Evolutionary conservation across 1,284 basidiomycete species (phyloP).

Genomic region (Termitomyces sp.): DNA sequence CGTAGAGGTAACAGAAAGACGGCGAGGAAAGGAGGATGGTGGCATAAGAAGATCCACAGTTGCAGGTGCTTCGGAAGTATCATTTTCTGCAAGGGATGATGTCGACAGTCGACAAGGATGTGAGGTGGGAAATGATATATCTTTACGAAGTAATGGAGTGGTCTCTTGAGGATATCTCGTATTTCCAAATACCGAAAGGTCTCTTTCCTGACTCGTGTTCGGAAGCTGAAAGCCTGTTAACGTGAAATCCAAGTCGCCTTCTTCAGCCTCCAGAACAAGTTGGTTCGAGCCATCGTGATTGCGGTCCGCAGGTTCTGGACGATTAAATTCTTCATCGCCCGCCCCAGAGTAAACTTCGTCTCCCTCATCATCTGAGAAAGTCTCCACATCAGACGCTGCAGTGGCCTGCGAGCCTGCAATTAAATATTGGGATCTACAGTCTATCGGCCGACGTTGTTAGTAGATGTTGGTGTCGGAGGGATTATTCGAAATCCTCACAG

Average conservation of each 20-base stretch:
- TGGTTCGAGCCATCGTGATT: conserved; percentile 16
- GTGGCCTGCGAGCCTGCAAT: conserved; percentile 54
- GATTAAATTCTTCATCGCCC: not conserved
- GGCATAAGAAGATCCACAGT: conserved; percentile 2
- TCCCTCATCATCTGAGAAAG: conserved; percentile 26
- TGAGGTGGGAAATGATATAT: conserved; percentile 27
- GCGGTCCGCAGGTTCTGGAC: conserved; percentile 6
- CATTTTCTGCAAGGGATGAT: conserved; percentile 6
- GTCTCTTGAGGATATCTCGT: conserved; percentile 22
- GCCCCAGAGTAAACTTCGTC: conserved; percentile 21
- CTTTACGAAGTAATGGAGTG: conserved; percentile 41
- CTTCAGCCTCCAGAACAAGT: conserved; percentile 32
- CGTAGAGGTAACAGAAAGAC: conserved; percentile 26
- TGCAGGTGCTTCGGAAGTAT: not conserved
- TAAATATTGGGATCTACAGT: conserved; percentile 48
- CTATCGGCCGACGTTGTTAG: conserved; percentile 6
- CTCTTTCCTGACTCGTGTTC: not conserved
- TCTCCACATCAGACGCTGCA: conserved; percentile 34
- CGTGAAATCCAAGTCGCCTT: conserved; percentile 15
- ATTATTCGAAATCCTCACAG: conserved; percentile 19
- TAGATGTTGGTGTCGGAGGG: not conserved
- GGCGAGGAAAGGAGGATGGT: conserved; percentile 16
- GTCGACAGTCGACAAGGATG: conserved; percentile 18
- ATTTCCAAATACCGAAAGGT: not conserved
- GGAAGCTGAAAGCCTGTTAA: conserved; percentile 1